These are phyloP conservation scores for Wickerhamiella bombiphila DNA, from an alignment of 805 yeast genomes.

Conservation along the genomic window DNA sequence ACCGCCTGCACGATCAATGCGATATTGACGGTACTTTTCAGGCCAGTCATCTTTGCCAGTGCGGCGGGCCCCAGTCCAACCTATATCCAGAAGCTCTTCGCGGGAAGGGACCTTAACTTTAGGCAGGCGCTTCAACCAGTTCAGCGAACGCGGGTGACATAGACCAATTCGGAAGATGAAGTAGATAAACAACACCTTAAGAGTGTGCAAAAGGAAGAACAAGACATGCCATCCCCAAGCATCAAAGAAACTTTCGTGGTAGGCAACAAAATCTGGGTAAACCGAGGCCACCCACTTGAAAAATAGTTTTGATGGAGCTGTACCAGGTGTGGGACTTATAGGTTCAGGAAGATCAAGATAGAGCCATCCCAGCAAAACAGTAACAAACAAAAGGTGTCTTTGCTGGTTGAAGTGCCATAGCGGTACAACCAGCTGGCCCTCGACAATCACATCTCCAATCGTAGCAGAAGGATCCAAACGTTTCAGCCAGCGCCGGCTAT, in stretches of 20 bases:
- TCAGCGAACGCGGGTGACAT: constrained; percentile 56
- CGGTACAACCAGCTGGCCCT: constrained; percentile 79
- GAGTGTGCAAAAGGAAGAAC: constrained; percentile 57
- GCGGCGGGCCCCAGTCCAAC: constrained; percentile 91
- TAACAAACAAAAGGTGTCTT: constrained; percentile 19
- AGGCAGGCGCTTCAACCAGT: constrained; percentile 23
- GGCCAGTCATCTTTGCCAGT: constrained; percentile 57
- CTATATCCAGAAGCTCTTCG: constrained; percentile 49
- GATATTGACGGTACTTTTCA: constrained; percentile 48
- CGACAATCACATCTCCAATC: constrained; percentile 56
- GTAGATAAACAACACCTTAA: constrained; percentile 46
- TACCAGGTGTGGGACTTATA: constrained; percentile 85
- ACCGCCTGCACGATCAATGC: constrained; percentile 50
- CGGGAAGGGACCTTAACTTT: constrained; percentile 22
- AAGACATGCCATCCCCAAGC: constrained; percentile 49
- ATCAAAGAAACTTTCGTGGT: constrained; percentile 32
- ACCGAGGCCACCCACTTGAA: constrained; percentile 22
- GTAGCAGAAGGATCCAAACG: constrained; percentile 33
- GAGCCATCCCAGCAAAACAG: constrained; percentile 46
- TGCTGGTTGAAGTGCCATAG: constrained; percentile 38
- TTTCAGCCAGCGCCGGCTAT: constrained; percentile 31
- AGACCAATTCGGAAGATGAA: constrained; percentile 51
- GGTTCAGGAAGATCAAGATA: constrained; percentile 87
- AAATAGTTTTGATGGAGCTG: constrained; percentile 54
- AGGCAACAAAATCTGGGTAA: constrained; percentile 29